phyloP scores from a whole-genome alignment of 1,139 yeast genomes.

The Taphrina populina region DNA sequence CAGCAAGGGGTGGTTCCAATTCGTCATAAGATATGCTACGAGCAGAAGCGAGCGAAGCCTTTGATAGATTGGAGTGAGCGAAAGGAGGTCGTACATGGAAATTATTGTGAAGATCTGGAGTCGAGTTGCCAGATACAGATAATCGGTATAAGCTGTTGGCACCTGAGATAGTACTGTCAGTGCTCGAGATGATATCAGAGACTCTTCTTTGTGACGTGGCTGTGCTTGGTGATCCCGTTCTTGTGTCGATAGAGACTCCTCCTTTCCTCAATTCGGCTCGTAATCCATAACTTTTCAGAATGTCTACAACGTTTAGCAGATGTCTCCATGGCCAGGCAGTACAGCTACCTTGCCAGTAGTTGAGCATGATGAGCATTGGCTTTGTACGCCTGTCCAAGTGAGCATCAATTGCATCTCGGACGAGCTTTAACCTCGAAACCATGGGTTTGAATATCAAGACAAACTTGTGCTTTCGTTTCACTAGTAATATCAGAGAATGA shows the following conservation, averaged over 20 bases:
- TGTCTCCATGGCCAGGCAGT: not conserved
- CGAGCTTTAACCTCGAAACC: not conserved
- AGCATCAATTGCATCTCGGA: slow-evolving; percentile 7
- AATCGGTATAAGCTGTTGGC: slow-evolving; percentile 4
- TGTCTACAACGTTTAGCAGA: not conserved
- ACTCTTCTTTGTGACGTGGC: not conserved
- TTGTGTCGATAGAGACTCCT: slow-evolving; percentile 2
- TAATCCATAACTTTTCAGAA: slow-evolving; percentile 11
- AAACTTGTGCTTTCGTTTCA: slow-evolving; percentile 14
- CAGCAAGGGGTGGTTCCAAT: not conserved
- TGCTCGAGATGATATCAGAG: not conserved
- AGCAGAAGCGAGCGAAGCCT: slow-evolving; percentile 1
- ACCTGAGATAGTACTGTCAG: not conserved
- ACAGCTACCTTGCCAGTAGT: slow-evolving; percentile 18
- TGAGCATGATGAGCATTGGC: slow-evolving; percentile 18
- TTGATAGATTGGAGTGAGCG: not conserved
- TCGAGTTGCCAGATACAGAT: not conserved
- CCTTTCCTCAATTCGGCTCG: slow-evolving; percentile 11
- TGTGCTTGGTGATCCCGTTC: not conserved
- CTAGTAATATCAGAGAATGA: too few species aligned
- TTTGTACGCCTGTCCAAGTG: slow-evolving; percentile 8
- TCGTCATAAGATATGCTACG: slow-evolving; percentile 3
- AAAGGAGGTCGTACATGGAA: slow-evolving; percentile 1
- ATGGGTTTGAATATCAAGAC: slow-evolving; percentile 2
- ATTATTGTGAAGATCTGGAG: slow-evolving; percentile 1